Percentiles rank a stretch among this genome's conserved stretches.
phyloP scores from a whole-genome alignment of 345 rosid species.

The Eucalyptus pumila region DNA sequence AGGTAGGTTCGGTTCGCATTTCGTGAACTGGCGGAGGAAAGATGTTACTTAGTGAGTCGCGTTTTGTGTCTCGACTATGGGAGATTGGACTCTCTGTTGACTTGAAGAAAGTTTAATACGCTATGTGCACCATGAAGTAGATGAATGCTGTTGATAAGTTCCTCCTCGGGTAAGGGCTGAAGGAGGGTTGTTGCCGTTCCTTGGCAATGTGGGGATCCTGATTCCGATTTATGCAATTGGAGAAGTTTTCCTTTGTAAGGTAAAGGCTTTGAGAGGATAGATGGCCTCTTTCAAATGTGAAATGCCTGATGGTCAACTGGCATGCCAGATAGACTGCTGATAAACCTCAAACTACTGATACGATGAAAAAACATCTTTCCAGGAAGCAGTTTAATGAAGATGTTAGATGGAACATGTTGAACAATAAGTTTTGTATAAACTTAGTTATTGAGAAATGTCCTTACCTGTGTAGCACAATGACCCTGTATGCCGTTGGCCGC shows the following conservation, averaged over 20 bases:
- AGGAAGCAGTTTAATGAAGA: not conserved
- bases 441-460: not conserved
- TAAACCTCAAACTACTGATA: not conserved
- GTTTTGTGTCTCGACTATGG: not conserved
- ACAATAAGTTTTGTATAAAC: not conserved
- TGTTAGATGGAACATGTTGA: not conserved
- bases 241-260: not conserved
- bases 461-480: not conserved
- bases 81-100: not conserved
- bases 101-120: not conserved
- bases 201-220: not conserved
- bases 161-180: not conserved
- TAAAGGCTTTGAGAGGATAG: not conserved
- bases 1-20: not conserved
- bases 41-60: not conserved
- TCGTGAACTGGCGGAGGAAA: not conserved
- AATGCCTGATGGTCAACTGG: not conserved
- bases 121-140: not conserved
- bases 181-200: not conserved
- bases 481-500: not conserved
- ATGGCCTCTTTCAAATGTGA: not conserved
- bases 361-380: not conserved
- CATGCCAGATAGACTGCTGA: not conserved
- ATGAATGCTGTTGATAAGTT: not conserved
- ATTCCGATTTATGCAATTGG: not conserved